Evolutionary conservation across 2,329 filamentous ascomycete species (phyloP).

Genomic region (Nannizzia gypsea): DNA sequence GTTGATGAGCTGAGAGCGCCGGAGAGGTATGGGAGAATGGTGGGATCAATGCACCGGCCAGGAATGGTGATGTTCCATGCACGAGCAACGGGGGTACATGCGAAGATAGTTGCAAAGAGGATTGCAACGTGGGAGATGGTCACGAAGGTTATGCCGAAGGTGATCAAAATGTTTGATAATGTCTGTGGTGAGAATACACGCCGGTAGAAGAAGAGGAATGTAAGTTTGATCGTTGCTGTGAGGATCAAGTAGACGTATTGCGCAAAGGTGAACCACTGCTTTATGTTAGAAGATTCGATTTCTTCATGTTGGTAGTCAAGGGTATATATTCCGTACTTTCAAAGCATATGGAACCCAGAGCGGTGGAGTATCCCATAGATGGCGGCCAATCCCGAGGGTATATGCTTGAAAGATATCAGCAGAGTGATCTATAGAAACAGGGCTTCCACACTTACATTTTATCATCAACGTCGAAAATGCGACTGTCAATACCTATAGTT

Average conservation of each 20-base stretch:
- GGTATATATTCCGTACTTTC: background rate
- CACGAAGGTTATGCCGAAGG: constrained; percentile 12
- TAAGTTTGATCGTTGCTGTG: background rate
- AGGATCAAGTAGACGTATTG: constrained; percentile 5
- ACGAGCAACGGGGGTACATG: constrained; percentile 14
- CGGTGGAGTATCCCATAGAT: constrained; percentile 4
- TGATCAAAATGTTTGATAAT: background rate
- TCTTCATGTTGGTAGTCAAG: background rate
- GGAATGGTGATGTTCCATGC: constrained; percentile 14
- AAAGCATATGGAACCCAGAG: background rate
- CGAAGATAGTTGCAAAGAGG: constrained; percentile 14
- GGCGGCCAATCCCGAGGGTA: constrained; percentile 1
- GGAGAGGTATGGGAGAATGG: constrained; percentile 1
- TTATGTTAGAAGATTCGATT: background rate
- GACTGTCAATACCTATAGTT: background rate
- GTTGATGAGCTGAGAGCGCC: background rate
- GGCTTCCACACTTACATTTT: background rate
- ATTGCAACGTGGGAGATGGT: constrained; percentile 16
- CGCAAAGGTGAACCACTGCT: constrained; percentile 3
- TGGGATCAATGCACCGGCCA: constrained; percentile 14
- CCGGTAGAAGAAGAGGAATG: constrained; percentile 4
- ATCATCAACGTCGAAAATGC: constrained; percentile 3
- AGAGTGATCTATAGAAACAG: background rate
- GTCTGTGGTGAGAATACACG: constrained; percentile 3
- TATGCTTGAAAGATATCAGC: background rate